These are phyloP conservation scores for Candida khao-thaluensis DNA, from an alignment of 805 yeast genomes.

Conservation along the genomic window DNA sequence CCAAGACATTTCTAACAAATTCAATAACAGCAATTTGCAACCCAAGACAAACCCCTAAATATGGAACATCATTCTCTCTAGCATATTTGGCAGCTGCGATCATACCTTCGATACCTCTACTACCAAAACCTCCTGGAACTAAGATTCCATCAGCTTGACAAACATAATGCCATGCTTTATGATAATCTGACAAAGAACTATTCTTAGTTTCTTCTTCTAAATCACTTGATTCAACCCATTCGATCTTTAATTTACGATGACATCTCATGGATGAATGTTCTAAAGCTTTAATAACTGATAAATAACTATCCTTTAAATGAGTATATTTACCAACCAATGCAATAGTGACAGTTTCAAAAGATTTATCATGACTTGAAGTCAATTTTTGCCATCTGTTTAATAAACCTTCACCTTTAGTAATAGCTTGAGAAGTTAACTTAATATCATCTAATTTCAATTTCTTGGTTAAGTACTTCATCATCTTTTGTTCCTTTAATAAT, in stretches of 20 bases:
- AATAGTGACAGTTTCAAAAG: slow-evolving; percentile 84
- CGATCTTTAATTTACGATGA: slow-evolving; percentile 76
- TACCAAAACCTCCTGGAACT: slow-evolving; percentile 98
- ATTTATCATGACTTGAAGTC: slow-evolving; percentile 76
- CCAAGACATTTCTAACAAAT: slow-evolving; percentile 77
- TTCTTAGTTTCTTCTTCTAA: slow-evolving; percentile 73
- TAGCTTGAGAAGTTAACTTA: slow-evolving; percentile 45
- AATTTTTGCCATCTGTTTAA: slow-evolving; percentile 76
- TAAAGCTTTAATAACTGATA: slow-evolving; percentile 90
- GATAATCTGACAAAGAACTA: slow-evolving; percentile 71
- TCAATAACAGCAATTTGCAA: slow-evolving; percentile 97
- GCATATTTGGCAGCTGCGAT: slow-evolving; percentile 96
- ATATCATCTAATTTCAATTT: slow-evolving; percentile 60
- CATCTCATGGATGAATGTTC: slow-evolving; percentile 95
- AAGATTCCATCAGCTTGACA: slow-evolving; percentile 95
- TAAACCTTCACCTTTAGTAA: slow-evolving; percentile 63
- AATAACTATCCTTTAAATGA: slow-evolving; percentile 88
- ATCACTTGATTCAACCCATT: slow-evolving; percentile 95
- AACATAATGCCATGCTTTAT: slow-evolving; percentile 92
- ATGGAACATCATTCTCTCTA: slow-evolving; percentile 92
- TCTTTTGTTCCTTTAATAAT: slow-evolving; percentile 79
- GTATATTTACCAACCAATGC: slow-evolving; percentile 98
- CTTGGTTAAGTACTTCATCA: slow-evolving; percentile 67
- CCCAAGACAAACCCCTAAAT: slow-evolving; percentile 95
- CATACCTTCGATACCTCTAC: slow-evolving; percentile 98